A percentile compares a stretch with the other conserved stretches of the same genome.
Conservation (phyloP, 306 rosid genomes). For the Prinsepia uniflora region DNA sequence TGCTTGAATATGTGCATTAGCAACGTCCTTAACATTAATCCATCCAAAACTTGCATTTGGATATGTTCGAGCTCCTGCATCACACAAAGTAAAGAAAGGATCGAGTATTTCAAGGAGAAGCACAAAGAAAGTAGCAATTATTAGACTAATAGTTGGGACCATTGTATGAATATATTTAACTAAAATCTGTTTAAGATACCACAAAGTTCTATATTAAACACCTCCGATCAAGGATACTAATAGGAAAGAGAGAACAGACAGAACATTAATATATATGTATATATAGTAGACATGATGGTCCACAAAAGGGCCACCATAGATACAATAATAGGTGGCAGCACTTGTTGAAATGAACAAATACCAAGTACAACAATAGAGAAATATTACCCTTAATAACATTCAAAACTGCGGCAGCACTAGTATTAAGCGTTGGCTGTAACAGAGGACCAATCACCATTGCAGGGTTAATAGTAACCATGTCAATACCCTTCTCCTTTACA, state of each 20-base stretch:
- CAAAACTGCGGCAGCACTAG: slow-evolving; percentile 44
- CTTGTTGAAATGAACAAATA: background rate
- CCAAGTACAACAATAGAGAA: background rate
- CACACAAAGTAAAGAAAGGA: slow-evolving; percentile 13
- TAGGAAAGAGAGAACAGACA: background rate
- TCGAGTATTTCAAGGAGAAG: background rate
- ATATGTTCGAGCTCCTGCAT: slow-evolving; percentile 55
- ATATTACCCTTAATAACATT: slow-evolving; percentile 54
- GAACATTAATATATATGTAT: background rate
- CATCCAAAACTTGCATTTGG: slow-evolving; percentile 48
- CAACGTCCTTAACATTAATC: slow-evolving; percentile 80
- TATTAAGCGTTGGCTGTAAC: slow-evolving; percentile 62
- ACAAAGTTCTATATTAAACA: background rate
- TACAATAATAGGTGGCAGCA: no score
- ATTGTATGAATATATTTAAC: background rate
- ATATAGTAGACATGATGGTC: background rate
- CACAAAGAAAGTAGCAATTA: background rate
- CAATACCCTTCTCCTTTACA: slow-evolving; percentile 60
- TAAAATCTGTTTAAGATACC: background rate
- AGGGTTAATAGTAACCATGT: slow-evolving; percentile 69
- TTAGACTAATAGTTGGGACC: background rate
- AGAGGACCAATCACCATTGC: slow-evolving; percentile 74
- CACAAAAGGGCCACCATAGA: background rate
- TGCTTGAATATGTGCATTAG: slow-evolving; percentile 68
- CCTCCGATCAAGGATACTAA: background rate